A percentile compares a stretch with the other conserved stretches of the same genome.
Evolutionary conservation across 169 alveolate species (phyloP).

Genomic region (Eimeria maxima): DNA sequence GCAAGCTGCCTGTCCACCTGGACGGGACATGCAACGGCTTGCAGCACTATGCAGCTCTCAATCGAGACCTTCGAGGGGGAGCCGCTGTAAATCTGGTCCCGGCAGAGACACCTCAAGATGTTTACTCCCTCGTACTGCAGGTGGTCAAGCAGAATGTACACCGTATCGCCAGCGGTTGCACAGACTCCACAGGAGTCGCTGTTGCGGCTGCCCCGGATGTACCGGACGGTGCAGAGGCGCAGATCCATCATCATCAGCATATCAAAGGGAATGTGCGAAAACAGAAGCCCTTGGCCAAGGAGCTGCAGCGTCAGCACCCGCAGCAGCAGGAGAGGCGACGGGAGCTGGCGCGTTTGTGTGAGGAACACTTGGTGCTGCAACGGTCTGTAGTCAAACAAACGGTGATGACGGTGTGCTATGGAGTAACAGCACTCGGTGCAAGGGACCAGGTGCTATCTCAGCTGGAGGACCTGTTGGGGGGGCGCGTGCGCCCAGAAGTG

Average conservation of each 20-base stretch:
- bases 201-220: not conserved
- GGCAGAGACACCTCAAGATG: conserved; percentile 97
- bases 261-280: not conserved
- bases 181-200: not conserved
- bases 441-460: conserved; percentile 91
- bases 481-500: conserved; percentile 80
- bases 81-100: conserved; percentile 96
- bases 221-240: conserved; percentile 2
- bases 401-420: conserved; percentile 99
- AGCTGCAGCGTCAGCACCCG: not conserved
- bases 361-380: conserved; percentile 86
- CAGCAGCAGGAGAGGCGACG: conserved; percentile 67
- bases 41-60: conserved; percentile 97
- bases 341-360: conserved; percentile 32
- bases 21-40: conserved; percentile 99
- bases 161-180: conserved; percentile 8
- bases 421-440: conserved; percentile 96
- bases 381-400: conserved; percentile 98
- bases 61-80: conserved; percentile 97
- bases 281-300: not conserved
- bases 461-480: conserved; percentile 88
- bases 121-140: conserved; percentile 94
- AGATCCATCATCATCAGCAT: not conserved
- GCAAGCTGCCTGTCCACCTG: conserved; percentile 96
- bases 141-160: conserved; percentile 73